Percentiles rank a stretch among this genome's conserved stretches.
Evolutionary conservation across 345 rosid genomes (phyloP).

Genomic region (Camelina laxa): DNA sequence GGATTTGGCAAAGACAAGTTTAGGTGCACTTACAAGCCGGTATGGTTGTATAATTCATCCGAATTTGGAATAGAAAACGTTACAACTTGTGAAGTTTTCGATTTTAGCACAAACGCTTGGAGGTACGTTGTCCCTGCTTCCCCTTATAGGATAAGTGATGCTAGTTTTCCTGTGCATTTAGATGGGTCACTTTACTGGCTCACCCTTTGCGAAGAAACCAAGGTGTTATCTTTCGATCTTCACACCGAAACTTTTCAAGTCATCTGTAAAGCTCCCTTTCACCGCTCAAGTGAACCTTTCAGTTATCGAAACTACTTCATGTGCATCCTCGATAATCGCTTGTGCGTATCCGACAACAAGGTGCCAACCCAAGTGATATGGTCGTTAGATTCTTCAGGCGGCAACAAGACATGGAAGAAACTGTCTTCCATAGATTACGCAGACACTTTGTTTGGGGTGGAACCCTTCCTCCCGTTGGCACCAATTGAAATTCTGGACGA

Average conservation of each 20-base stretch:
- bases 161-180: background rate
- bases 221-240: background rate
- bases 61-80: background rate
- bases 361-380: background rate
- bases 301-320: background rate
- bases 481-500: constrained; percentile 5
- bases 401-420: background rate
- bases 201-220: background rate
- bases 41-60: background rate
- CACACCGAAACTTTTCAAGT: constrained; percentile 17
- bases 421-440: background rate
- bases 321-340: constrained; percentile 3
- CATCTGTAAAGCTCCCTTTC: background rate
- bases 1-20: constrained; percentile 6
- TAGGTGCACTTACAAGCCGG: background rate
- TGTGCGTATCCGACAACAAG: background rate
- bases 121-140: background rate
- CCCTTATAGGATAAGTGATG: background rate
- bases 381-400: background rate
- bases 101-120: constrained; percentile 15
- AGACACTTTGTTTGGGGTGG: background rate
- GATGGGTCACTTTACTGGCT: constrained; percentile 2
- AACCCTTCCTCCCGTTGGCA: background rate
- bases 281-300: background rate
- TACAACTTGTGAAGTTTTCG: background rate